Evolutionary conservation across 805 yeast genomes (phyloP).

Genomic region (Saturnispora saitoi): DNA sequence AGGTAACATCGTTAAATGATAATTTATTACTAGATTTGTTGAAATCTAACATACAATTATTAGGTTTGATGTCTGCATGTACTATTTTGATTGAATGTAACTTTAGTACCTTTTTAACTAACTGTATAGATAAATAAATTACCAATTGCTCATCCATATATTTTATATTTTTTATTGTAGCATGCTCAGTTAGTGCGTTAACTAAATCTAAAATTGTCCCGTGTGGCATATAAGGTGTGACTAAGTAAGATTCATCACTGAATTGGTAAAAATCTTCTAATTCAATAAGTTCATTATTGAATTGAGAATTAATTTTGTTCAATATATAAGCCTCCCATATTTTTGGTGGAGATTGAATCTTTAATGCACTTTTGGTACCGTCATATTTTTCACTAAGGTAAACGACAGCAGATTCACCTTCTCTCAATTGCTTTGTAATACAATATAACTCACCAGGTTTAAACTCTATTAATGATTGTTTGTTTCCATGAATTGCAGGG

Average conservation of each 20-base stretch:
- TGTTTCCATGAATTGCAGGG: conserved; percentile 25
- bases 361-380: conserved; percentile 56
- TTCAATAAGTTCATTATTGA: conserved; percentile 26
- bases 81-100: conserved; percentile 61
- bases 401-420: conserved; percentile 76
- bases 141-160: conserved; percentile 50
- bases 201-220: conserved; percentile 70
- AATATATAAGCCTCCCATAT: conserved; percentile 80
- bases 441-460: conserved; percentile 35
- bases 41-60: conserved; percentile 71
- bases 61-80: conserved; percentile 83
- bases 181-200: conserved; percentile 31
- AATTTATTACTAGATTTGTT: conserved; percentile 18
- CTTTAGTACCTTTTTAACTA: conserved; percentile 48
- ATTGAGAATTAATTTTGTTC: conserved; percentile 42
- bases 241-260: conserved; percentile 59
- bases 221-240: conserved; percentile 54
- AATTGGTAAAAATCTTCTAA: conserved; percentile 47
- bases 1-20: conserved; percentile 17
- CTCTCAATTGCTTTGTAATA: conserved; percentile 53
- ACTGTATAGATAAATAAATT: conserved; percentile 55
- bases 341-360: conserved; percentile 60
- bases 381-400: conserved; percentile 56
- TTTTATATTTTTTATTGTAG: conserved; percentile 24
- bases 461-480: conserved; percentile 36